Evolutionary conservation across 2,329 filamentous ascomycete genomes (phyloP), one percentile per base, ranked within the genome.

Genomic region (Nemania diffusa): DNA sequence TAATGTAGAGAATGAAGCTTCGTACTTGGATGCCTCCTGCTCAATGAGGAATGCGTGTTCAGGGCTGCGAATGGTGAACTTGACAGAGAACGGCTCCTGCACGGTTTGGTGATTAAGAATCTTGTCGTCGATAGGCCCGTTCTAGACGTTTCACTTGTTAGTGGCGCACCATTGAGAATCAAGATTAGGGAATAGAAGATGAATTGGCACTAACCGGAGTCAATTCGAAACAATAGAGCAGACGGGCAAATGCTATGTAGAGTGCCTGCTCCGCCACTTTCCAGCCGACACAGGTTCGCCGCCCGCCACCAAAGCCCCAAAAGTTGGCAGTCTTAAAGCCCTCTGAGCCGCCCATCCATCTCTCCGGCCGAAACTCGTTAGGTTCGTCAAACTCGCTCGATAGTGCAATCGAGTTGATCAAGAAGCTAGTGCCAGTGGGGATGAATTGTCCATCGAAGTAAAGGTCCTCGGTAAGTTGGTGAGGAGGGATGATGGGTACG

Each of bases 391-490:
- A 66, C 32, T 66, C 60, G 2, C 29, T 58, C 6, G 63, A 72
- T 17, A 79, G 63, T 0, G 72, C 71, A 37, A 76, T 63, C 2
- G 67, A 72, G 46, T 79, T 79, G 59, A 79, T 76, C 27, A 77
- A 65, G 55, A 79, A 79, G 26, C 70, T 70, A 2, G 72, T 73
- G 6, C 77, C 76, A 9, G 73, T 72, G 1, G 77, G 67, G 50
- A 69, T 60, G 22, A 20, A 44, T 46, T 69, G 32, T 13, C 67
- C 67, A 24, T 69, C 67, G 34, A 66, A 60, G 9, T 66, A 40
- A 6, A 69, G 63, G 34, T 69, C 56, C 32, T 69, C 63, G 5
- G 67, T 69, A 15, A 69, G 59, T 42, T 66, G 48, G 46, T 67
- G 67, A 20, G 67, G 67, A n/a, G 67, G 63, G n/a, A 69, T 48